Evolutionary conservation across 495 filamentous ascomycete species (phyloP), one percentile per base, ranked within the genome.

Genomic region (Friedmanniomyces simplex): DNA sequence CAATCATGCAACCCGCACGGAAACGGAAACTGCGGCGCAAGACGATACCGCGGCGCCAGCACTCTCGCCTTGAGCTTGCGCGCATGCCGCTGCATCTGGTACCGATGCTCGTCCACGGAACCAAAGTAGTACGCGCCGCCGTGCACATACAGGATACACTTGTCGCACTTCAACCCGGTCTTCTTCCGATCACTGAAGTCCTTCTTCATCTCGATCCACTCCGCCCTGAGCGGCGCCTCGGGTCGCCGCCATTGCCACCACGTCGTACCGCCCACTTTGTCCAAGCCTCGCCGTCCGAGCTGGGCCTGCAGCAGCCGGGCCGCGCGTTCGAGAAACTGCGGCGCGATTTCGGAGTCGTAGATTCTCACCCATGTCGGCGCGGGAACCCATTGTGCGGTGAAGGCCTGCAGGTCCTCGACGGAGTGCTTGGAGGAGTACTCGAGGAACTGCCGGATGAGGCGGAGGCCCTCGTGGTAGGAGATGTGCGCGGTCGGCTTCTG

Each of bases 161-260:
- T 80, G 61, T 84, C 87, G 8, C 78, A 76, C 28, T 78, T 71
- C 49, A 79, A 77, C 2, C 68, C 71, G 0, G 69, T 69, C 65
- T 76, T 77, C 69, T 84, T 86, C 53, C 85, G 78, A 64, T 84
- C 79, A 48, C 84, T 71, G 63, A 90, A 86, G 62, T 96, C 87
- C 53, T 79, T 77, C 55, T 81, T 82, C 91, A 96, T 96, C 76
- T 96, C 93, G 60, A 97, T 85, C 91, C 89, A 96, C 67, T 97
- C 93, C 1, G 86, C 89, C 66, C 81, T 82, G 50, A 94, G 69
- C 0, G 79, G 78, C 30, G 73, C 76, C 16, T 78, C 72, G 0
- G 77, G 76, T 16, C 74, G 72, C 54, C 91, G 82, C 91, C 91
- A 97, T 73, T 89, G 87, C 91, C 91, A 97, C 91, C 91, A 97